Base-by-base conservation (phyloP, 2,329 filamentous ascomycete genomes). In the Cercospora canescens region DNA sequence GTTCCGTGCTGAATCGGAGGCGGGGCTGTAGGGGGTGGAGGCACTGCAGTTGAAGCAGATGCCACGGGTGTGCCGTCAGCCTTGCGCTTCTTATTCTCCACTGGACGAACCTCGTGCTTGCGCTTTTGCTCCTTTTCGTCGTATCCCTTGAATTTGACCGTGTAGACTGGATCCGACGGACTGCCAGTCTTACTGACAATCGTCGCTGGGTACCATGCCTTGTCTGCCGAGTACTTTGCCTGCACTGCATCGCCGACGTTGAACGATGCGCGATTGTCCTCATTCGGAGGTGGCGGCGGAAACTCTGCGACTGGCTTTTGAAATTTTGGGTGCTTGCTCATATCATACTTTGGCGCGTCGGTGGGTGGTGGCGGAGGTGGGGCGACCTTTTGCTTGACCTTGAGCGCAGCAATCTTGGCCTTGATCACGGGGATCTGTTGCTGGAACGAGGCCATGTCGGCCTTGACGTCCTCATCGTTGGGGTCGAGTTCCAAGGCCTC, bases 111-210 rank as follows among this genome's bases (percentile, higher is more conserved):
- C 75, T 98, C 93, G 79, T 91, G 90, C 68, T 91, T 88, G 64
- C 76, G 87, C 67, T 96, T 81, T 35, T 91, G 95, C 79, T 97
- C 93, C 54, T 90, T 92, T 24, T 87, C 93, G 58, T 78, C 77
- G 81, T 98, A 98, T 74, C 88, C 92, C 81, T 96, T 94, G 84
- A 98, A 99, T 73, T 91, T 95, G 79, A 99, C 94, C 56, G 92
- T 91, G 78, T 97, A 99, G 69, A 97, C 92, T 37, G 94, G 94
- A 60, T 92, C 91, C 50, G 89, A 91, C n/a, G 90, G 89, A 8
- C 93, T 97, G 65, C 95, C 95, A 24, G 94, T 97, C 73, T 97
- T 94, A 60, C 91, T 94, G 60, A 93, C 94, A 79, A 99, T 96
- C 74, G 92, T 90, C 48, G 94, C 95, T 54, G 93, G 90, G 81